Evolutionary conservation across 2,329 filamentous ascomycete genomes (phyloP).

Genomic region (Gremmenia infestans): DNA sequence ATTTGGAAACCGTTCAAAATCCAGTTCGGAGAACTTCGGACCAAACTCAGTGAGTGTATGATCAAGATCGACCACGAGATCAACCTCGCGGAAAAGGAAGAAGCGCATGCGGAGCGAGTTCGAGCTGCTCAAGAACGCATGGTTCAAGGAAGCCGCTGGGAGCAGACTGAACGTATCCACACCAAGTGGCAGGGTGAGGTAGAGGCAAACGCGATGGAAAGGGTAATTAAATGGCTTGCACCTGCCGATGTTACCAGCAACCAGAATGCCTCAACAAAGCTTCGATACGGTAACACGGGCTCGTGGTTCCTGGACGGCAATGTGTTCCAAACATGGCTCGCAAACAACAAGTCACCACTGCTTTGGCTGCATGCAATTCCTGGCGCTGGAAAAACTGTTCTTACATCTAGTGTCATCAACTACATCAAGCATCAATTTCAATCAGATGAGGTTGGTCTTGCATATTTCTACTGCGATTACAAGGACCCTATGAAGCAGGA

Average conservation of each 20-base stretch:
- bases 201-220: neutral
- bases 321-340: neutral
- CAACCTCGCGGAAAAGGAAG: neutral
- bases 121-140: neutral
- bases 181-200: neutral
- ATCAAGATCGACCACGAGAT: neutral
- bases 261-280: neutral
- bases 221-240: neutral
- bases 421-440: slow-evolving; percentile 29
- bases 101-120: neutral
- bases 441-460: slow-evolving; percentile 24
- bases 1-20: neutral
- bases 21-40: neutral
- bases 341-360: neutral
- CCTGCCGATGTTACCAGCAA: neutral
- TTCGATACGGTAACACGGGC: neutral
- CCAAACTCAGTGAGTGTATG: neutral
- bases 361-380: slow-evolving; percentile 25
- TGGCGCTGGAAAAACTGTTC: slow-evolving; percentile 44
- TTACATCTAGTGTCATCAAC: slow-evolving; percentile 38
- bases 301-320: neutral
- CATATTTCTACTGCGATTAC: slow-evolving; percentile 33
- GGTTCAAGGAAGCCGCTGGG: neutral
- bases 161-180: neutral
- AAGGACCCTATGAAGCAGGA: slow-evolving; percentile 6